phyloP scores from a whole-genome alignment of 768 basidiomycete species.

The Lepiota subincarnata region DNA sequence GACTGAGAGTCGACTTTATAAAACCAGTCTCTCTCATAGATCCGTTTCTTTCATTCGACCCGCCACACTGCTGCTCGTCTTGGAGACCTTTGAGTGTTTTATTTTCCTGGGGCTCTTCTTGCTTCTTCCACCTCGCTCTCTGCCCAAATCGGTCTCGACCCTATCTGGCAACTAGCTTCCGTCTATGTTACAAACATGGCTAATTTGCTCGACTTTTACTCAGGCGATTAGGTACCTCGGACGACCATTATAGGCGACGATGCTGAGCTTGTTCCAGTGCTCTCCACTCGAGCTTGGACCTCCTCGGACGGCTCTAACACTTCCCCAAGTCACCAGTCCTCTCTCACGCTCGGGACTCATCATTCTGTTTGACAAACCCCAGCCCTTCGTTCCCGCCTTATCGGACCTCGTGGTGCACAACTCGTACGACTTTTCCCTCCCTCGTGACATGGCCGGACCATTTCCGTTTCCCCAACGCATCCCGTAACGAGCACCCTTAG shows the following conservation, averaged over 20 bases:
- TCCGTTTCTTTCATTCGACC: constrained; percentile 12
- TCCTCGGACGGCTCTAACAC: not conserved
- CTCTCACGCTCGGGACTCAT: not conserved
- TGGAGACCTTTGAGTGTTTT: constrained; percentile 8
- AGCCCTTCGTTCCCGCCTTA: not conserved
- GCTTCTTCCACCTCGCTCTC: not conserved
- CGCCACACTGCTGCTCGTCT: not conserved
- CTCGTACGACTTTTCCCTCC: constrained; percentile 3
- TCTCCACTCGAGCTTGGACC: not conserved
- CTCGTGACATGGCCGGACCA: constrained; percentile 7
- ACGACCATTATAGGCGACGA: not conserved
- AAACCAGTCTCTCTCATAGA: constrained; percentile 14
- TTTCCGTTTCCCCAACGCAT: constrained; percentile 1
- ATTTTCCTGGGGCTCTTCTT: not conserved
- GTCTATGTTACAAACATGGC: not conserved
- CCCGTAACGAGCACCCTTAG: not conserved
- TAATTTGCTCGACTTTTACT: not conserved
- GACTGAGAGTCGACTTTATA: constrained; percentile 30
- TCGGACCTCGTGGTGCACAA: constrained; percentile 6
- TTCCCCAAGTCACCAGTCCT: not conserved
- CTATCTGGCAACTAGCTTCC: not conserved
- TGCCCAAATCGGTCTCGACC: not conserved
- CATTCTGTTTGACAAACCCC: constrained; percentile 3
- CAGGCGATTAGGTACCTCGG: too few species aligned
- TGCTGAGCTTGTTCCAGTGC: not conserved